Evolutionary conservation across 2,329 filamentous ascomycete species (phyloP).

Genomic region (Arthroderma sp.): DNA sequence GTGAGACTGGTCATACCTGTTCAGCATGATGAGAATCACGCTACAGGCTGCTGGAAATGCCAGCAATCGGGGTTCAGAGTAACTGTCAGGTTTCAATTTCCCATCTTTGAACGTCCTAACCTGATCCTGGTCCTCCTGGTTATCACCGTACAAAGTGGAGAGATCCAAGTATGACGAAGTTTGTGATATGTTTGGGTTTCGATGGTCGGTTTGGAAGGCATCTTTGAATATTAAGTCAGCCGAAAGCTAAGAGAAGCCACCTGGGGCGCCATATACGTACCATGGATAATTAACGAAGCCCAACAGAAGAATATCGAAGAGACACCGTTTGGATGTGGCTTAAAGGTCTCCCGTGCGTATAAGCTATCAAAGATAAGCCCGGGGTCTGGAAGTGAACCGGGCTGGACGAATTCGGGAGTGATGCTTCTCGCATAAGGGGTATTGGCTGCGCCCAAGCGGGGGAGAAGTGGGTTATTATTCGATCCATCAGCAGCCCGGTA

Average conservation of each 20-base stretch:
- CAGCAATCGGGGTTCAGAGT: conserved; percentile 22
- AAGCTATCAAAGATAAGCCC: conserved; percentile 23
- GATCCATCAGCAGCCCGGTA: conserved; percentile 22
- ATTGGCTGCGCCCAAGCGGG: conserved; percentile 17
- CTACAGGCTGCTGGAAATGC: conserved; percentile 23
- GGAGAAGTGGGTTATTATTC: conserved; percentile 14
- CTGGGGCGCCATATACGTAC: conserved; percentile 8
- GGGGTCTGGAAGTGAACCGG: conserved; percentile 15
- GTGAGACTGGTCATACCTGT: conserved; percentile 21
- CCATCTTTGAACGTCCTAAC: conserved; percentile 27
- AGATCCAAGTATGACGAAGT: conserved; percentile 38
- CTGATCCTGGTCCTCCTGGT: conserved; percentile 20
- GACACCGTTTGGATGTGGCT: conserved; percentile 31
- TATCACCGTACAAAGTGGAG: conserved; percentile 33
- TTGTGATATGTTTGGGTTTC: conserved; percentile 22
- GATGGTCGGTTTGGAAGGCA: conserved; percentile 31
- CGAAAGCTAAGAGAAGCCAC: not conserved
- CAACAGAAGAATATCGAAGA: conserved; percentile 38
- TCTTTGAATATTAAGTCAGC: conserved; percentile 15
- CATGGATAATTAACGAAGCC: conserved; percentile 41
- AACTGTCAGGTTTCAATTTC: conserved; percentile 27
- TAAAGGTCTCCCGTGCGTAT: conserved; percentile 34
- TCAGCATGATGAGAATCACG: conserved; percentile 25
- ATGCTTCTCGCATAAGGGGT: conserved; percentile 17
- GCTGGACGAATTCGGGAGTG: conserved; percentile 9